A percentile compares a stretch with the other conserved stretches of the same genome.
Conservation (phyloP, 257 asterid species). For the Petunia axillaris region DNA sequence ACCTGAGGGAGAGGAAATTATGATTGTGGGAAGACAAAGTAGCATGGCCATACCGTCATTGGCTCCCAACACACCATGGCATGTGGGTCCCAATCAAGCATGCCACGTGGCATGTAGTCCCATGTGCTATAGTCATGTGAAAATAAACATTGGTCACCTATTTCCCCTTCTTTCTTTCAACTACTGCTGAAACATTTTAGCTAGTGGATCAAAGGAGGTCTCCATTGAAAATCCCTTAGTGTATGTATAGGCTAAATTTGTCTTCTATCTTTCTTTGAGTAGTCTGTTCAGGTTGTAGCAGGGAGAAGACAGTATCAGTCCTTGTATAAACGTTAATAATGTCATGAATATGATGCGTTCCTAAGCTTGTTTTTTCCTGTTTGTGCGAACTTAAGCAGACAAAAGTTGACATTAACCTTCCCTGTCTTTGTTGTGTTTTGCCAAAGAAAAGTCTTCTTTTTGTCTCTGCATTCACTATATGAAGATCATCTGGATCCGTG, state of each 20-base stretch:
- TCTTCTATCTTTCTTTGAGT: background rate
- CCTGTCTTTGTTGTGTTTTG: background rate
- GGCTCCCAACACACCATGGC: conserved; percentile 42
- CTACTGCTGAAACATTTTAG: background rate
- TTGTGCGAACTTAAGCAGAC: background rate
- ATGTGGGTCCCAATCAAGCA: conserved; percentile 29
- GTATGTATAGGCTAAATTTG: background rate
- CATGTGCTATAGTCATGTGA: conserved; percentile 41
- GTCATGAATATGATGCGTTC: background rate
- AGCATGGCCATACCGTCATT: conserved; percentile 57
- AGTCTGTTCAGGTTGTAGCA: conserved; percentile 4
- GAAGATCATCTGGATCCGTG: too few species aligned
- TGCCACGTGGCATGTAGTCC: conserved; percentile 40
- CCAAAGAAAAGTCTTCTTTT: background rate
- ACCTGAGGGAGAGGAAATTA: conserved; percentile 20
- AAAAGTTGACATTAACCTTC: conserved; percentile 18
- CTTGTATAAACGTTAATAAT: conserved; percentile 15
- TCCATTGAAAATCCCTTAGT: background rate
- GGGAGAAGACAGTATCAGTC: background rate
- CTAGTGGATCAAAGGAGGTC: background rate
- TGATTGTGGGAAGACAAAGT: conserved; percentile 44
- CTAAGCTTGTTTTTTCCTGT: background rate
- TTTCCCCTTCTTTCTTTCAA: background rate
- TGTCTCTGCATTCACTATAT: too few species aligned
- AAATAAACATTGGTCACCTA: conserved; percentile 10